These are phyloP conservation scores for Fusarium sp. DNA, from an alignment of 2,329 filamentous ascomycete genomes.

Conservation along the genomic window DNA sequence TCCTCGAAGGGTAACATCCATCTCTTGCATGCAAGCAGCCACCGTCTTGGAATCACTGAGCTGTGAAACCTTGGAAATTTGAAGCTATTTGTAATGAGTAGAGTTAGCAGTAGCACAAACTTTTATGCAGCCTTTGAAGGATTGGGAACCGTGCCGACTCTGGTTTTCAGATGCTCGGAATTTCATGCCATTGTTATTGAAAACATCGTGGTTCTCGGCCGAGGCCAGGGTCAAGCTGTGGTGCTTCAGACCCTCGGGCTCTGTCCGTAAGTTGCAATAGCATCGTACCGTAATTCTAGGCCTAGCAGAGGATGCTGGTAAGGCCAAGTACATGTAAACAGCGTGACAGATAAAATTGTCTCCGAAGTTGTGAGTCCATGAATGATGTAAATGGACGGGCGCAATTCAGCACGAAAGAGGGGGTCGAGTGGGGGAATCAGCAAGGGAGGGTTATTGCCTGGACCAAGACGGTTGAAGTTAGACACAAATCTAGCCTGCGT, in stretches of 20 bases:
- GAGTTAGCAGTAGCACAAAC: not conserved
- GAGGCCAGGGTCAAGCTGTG: constrained; percentile 1
- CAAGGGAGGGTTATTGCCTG: constrained; percentile 30
- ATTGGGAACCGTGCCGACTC: not conserved
- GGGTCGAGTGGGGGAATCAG: constrained; percentile 36
- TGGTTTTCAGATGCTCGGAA: not conserved
- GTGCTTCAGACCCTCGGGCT: constrained; percentile 19
- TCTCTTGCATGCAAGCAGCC: constrained; percentile 21
- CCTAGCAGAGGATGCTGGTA: constrained; percentile 13
- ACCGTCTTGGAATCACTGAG: constrained; percentile 4
- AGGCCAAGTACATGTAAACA: constrained; percentile 20
- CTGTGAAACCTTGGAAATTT: constrained; percentile 17
- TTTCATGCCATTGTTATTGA: not conserved
- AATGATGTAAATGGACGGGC: constrained; percentile 46
- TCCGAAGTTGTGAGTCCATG: constrained; percentile 37
- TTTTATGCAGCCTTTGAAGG: not conserved
- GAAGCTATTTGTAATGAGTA: not conserved
- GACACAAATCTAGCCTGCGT: constrained; percentile 26
- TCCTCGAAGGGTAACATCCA: constrained; percentile 33
- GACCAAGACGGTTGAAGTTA: constrained; percentile 7
- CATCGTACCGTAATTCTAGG: constrained; percentile 21
- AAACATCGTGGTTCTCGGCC: constrained; percentile 4
- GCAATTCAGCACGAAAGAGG: constrained; percentile 28
- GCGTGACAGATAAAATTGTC: constrained; percentile 20
- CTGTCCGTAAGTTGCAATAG: constrained; percentile 17